Base-by-base conservation (phyloP, 1,139 yeast species). In the Scheffersomyces quercinus region DNA sequence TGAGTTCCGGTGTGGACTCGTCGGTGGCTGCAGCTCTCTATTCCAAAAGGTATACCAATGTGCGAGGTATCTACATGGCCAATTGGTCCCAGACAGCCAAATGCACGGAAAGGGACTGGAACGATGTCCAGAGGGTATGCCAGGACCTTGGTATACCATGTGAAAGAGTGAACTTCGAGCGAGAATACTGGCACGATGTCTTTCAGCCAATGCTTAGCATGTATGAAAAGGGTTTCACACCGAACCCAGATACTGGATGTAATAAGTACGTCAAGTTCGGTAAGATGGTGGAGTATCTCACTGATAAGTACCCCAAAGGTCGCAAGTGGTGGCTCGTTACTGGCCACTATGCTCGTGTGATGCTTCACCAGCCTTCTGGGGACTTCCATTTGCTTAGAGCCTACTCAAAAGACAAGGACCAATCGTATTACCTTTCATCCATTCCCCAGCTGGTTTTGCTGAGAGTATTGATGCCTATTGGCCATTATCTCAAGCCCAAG, bases 1-100 rank as follows among this genome's bases (percentile, higher is more conserved):
- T 93, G 97, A 89, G 97, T 1, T 87, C 96, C 0, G 99, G 99
- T 0, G 98, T 93, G 0, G 99, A 93, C 62, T 90, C 98, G 0
- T 85, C 97, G 1, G 90, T 93, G 1, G 82, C 88, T 2, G 98
- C 98, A 0, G 83, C 93, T 0, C 54, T 90, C 45, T 81, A 82
- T 58, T 75, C 85, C 1, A 60, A 68, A 30, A 60, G 68, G 42
- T 77, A 75, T 48, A 68, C 62, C 5, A 81, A 84, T 36, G 95
- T 86, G 0, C 66, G 73, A 36, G 98, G 97, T 0, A 73, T 93
- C 2, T 91, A 86, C 63, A 93, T 93, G 98, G 88, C 90, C 30
- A 93, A 93, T 67, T 93, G 98, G 98, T 71, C 79, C 0, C 82
- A 84, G 44, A 68, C 81, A 11, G 75, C 85, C 2, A 73, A 78